Base-by-base conservation (phyloP, 805 yeast species). In the Metschnikowia orientalis region DNA sequence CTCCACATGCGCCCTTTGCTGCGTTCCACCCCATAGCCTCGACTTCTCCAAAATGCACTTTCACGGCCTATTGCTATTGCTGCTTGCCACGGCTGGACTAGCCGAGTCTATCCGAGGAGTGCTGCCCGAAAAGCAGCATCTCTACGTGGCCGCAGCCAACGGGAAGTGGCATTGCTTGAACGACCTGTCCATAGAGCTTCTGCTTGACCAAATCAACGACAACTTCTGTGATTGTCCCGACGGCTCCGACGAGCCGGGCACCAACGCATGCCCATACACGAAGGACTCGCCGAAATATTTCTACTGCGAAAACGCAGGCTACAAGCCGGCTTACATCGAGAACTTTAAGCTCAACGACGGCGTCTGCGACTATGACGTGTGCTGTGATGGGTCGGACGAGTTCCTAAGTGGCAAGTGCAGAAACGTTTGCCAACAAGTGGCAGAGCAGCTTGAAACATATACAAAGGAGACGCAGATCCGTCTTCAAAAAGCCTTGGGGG, bases 381-480 rank as follows among this genome's bases (percentile, higher is more conserved):
- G 98, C 57, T 92, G 98, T 59, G 98, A 92, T 59, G 97, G 98
- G 6, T 73, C 87, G 1, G 98, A 92, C 58, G 98, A 92, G 55
- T 55, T 60, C 33, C n/a, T 45, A 17, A 45, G 51, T 5, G 63
- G 60, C 2, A 18, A 30, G 3, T 87, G 95, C 53, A 72, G 75
- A 4, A 64, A 74, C 43, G 63, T 58, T 23, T 83, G 92, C 51
- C 50, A 48, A 1, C 70, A 71, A 37, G 71, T 82, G 34, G 62
- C 66, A 15, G 49, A 48, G 1, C 70, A 61, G 32, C 68, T 66
- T 40, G 43, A 34, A 5, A 26, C 33, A 12, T 30, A 30, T 17
- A 12, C 34, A 18, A 17, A 12, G 5, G 6, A 25, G 10, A 28
- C 26, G 20, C 21, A 18, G 23, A 17, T 15, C 5, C 22, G 24